These are phyloP conservation scores for Epicoccum nigrum DNA, from an alignment of 2,329 filamentous ascomycete species.

Conservation along the genomic window DNA sequence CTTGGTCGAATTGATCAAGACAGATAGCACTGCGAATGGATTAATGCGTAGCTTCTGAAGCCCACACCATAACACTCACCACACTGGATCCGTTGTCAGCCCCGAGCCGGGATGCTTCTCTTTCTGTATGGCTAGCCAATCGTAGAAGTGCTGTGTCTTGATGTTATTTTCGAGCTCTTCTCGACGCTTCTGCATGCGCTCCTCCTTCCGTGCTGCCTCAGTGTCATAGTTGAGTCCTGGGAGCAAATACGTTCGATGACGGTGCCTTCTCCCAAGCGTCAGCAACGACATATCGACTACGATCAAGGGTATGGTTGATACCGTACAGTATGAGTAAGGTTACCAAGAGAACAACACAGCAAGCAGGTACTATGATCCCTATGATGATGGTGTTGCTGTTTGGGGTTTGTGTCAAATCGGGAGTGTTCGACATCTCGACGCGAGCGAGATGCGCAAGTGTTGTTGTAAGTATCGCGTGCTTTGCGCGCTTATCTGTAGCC, in stretches of 20 bases:
- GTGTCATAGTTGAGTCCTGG: constrained; percentile 22
- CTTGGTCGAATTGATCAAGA: constrained; percentile 42
- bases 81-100: constrained; percentile 32
- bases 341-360: constrained; percentile 40
- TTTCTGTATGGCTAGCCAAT: constrained; percentile 39
- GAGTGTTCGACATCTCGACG: constrained; percentile 3
- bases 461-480: not conserved
- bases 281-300: constrained; percentile 8
- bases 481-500: not conserved
- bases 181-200: constrained; percentile 36
- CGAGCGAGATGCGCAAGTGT: not conserved
- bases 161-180: constrained; percentile 38
- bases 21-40: constrained; percentile 41
- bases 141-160: constrained; percentile 41
- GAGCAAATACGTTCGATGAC: constrained; percentile 32
- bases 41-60: constrained; percentile 7
- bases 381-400: constrained; percentile 31
- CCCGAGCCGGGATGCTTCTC: constrained; percentile 24
- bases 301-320: not conserved
- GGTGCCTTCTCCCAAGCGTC: constrained; percentile 13
- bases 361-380: constrained; percentile 40
- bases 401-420: not conserved
- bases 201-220: constrained; percentile 25
- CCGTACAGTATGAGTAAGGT: constrained; percentile 40
- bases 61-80: constrained; percentile 21